Conservation (phyloP, 2,329 filamentous ascomycete species). For the Teratosphaeria pseudoeucalypti region DNA sequence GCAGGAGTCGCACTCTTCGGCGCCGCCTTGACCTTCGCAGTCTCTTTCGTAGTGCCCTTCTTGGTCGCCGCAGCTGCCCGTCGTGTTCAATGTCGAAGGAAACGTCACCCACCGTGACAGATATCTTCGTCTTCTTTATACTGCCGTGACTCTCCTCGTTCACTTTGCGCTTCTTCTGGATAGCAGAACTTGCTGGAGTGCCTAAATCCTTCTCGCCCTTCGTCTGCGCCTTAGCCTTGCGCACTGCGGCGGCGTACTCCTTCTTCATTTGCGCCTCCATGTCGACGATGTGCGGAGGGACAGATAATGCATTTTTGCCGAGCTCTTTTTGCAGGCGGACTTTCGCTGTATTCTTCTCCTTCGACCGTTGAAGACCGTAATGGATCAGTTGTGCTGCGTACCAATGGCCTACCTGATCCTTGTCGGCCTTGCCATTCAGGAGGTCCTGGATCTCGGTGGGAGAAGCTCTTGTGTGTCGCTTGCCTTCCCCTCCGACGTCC, state of each 20-base stretch:
- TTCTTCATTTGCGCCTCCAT: constrained; percentile 48
- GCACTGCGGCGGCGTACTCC: constrained; percentile 44
- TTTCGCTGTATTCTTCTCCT: constrained; percentile 49
- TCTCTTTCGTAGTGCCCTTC: constrained; percentile 5
- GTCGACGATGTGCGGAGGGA: constrained; percentile 40
- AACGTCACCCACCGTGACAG: constrained; percentile 15
- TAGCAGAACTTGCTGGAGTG: background rate
- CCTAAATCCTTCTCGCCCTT: background rate
- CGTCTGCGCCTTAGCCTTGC: constrained; percentile 31
- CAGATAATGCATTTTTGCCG: constrained; percentile 34
- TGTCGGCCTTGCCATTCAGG: constrained; percentile 16
- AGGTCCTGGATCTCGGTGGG: constrained; percentile 14
- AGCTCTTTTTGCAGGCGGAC: constrained; percentile 50
- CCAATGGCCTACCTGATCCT: constrained; percentile 49
- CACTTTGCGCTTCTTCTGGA: constrained; percentile 14
- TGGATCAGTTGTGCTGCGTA: constrained; percentile 54
- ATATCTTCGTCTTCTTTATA: constrained; percentile 18
- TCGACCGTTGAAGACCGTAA: constrained; percentile 48
- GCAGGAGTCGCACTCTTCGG: background rate
- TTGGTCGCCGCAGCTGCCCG: constrained; percentile 3
- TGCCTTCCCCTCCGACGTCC: constrained; percentile 18
- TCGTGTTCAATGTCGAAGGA: constrained; percentile 18
- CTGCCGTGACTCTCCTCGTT: constrained; percentile 10
- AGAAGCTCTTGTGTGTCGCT: constrained; percentile 20
- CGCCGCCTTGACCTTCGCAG: background rate